phyloP scores from a whole-genome alignment of 139 green algal genomes.

The Edaphochlamys debaryana region DNA sequence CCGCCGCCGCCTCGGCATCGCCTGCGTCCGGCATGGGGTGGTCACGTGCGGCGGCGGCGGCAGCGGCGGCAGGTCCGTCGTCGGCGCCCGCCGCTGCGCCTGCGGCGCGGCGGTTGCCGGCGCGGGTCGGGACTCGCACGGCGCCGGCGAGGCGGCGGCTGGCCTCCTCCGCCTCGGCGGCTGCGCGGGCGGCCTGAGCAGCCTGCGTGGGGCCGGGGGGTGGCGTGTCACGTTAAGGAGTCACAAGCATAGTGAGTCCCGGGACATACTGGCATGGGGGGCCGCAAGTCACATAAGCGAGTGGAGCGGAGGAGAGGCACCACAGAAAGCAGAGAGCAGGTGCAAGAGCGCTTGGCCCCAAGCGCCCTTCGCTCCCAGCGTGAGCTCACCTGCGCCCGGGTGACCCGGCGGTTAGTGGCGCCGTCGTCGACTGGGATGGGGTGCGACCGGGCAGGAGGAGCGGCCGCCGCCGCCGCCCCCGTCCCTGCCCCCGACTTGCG shows the following conservation, averaged over 20 bases:
- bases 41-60: not conserved
- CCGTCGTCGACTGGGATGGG: slow-evolving; percentile 1
- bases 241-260: too few relatives aligned
- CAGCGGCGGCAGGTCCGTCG: too few relatives aligned
- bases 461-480: not conserved
- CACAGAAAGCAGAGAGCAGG: too few relatives aligned
- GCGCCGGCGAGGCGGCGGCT: not conserved
- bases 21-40: not conserved
- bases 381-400: slow-evolving; percentile 1
- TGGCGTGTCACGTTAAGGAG: too few relatives aligned
- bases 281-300: too few relatives aligned
- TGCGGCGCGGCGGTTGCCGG: not conserved
- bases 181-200: slow-evolving; percentile 16
- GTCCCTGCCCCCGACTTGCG: not conserved
- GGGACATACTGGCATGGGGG: too few relatives aligned
- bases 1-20: not conserved
- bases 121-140: not conserved
- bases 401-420: slow-evolving; percentile 3
- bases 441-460: slow-evolving; percentile 24
- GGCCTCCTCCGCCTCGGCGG: slow-evolving; percentile 20
- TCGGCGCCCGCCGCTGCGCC: not conserved
- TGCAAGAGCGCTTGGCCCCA: too few relatives aligned
- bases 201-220: too few relatives aligned
- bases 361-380: too few relatives aligned
- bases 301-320: too few relatives aligned